Base-by-base conservation (phyloP, 2,329 filamentous ascomycete genomes). In the Parastagonospora nodorum region DNA sequence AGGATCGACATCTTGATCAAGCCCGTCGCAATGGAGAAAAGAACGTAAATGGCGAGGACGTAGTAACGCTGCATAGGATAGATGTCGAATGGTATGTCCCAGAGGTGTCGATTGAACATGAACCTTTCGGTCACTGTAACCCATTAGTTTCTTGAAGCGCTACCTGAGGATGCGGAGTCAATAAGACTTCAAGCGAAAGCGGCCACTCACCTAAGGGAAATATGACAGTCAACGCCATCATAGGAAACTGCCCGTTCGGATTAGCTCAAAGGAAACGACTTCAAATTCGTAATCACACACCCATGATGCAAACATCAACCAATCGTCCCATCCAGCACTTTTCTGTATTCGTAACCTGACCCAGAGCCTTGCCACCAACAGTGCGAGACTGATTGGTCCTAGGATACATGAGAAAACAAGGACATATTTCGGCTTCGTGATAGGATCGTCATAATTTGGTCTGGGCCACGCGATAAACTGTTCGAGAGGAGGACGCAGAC, bases 1-100 rank as follows among this genome's bases (percentile, higher is more conserved):
- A 69, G 58, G n/a, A 69, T 63, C 2, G 64, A 66, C 6, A 67
- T 53, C 39, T 68, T 69, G 42, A 68, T 60, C 9, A 68, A 42
- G 2, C 65, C 63, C 2, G 61, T 53, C 6, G 44, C 47, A 5
- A 62, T 6, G 10, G 57, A 50, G 47, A 63, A 69, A 1, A 59
- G 19, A 8, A 42, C 14, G 35, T 68, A 58, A 11, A 67, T 61
- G 3, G 57, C 47, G 33, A 69, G 36, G 33, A 63, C 45, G 24
- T 46, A 54, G 39, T 67, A 56, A 9, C 60, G 53, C 36, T 64
- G 57, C 1, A 45, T 49, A 12, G 55, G 29, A 15, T 49, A 60
- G 28, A 47, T 48, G 1, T 43, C 31, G 1, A 52, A 46, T 9
- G 58, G 33, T 2, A 64, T 46, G 37, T 67, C 64, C 64, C 63